These are phyloP conservation scores for Chaetomiaceae sp. DNA, from an alignment of 2,329 filamentous ascomycete genomes.

Conservation along the genomic window DNA sequence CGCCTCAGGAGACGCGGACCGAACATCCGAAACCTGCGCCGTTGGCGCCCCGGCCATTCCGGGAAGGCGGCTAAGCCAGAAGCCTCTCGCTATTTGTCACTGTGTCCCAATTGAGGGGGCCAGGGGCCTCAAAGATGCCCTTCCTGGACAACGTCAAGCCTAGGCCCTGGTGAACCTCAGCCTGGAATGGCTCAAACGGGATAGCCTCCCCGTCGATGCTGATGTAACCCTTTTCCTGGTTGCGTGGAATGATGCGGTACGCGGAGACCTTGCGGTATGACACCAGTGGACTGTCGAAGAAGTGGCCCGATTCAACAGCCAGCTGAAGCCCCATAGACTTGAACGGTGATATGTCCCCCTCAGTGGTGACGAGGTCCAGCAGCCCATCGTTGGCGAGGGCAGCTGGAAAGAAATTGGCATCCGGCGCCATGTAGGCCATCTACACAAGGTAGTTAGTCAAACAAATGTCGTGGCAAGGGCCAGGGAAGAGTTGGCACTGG, in stretches of 20 bases:
- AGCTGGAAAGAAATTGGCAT: conserved; percentile 82
- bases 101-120: conserved; percentile 47
- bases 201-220: conserved; percentile 89
- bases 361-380: conserved; percentile 77
- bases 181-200: conserved; percentile 86
- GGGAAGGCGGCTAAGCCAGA: conserved; percentile 19
- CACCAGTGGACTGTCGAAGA: conserved; percentile 76
- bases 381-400: conserved; percentile 77
- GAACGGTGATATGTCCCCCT: conserved; percentile 65
- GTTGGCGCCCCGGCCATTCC: background rate
- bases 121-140: conserved; percentile 64
- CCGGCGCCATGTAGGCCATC: conserved; percentile 88
- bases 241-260: conserved; percentile 75
- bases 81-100: conserved; percentile 28
- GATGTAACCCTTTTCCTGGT: conserved; percentile 66
- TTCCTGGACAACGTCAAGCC: conserved; percentile 79
- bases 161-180: conserved; percentile 76
- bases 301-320: conserved; percentile 64
- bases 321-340: conserved; percentile 66
- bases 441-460: conserved; percentile 28
- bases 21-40: too few relatives aligned
- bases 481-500: background rate
- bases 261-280: conserved; percentile 81
- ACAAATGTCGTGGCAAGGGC: background rate
- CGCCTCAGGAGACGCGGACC: too few relatives aligned